A percentile compares a stretch with the other conserved stretches of the same genome.
phyloP scores from a whole-genome alignment of 768 basidiomycete species.

The Auricularia cornea region DNA sequence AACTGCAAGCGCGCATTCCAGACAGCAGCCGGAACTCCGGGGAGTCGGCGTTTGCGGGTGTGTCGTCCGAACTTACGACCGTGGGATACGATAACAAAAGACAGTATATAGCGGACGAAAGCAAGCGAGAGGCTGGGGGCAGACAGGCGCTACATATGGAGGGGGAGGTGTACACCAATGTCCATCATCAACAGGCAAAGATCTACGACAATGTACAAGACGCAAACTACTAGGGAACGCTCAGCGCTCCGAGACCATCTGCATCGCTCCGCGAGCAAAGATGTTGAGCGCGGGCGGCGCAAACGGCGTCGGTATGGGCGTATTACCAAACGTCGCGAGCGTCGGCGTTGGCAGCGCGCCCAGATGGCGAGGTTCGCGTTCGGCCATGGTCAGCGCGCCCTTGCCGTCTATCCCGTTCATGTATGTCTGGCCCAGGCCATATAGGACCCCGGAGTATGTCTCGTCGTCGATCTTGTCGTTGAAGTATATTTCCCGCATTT shows the following conservation, averaged over 20 bases:
- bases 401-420: background rate
- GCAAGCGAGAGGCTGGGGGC: too few species aligned
- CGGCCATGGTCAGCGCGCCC: constrained; percentile 3
- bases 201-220: background rate
- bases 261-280: background rate
- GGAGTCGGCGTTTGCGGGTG: too few species aligned
- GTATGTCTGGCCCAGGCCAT: constrained; percentile 68
- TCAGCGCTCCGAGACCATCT: background rate
- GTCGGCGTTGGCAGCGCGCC: background rate
- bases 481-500: constrained; percentile 89
- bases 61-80: too few species aligned
- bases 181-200: background rate
- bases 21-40: too few species aligned
- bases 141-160: background rate
- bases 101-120: too few species aligned
- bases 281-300: background rate
- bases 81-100: too few species aligned
- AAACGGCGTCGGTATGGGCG: background rate
- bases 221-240: background rate
- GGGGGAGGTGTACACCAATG: background rate
- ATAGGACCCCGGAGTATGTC: constrained; percentile 76
- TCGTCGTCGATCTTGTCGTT: constrained; percentile 77
- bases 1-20: too few species aligned
- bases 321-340: background rate
- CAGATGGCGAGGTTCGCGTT: constrained; percentile 3